These are phyloP conservation scores for Calonectria leucothoes DNA, from an alignment of 2,329 filamentous ascomycete genomes.

Conservation along the genomic window DNA sequence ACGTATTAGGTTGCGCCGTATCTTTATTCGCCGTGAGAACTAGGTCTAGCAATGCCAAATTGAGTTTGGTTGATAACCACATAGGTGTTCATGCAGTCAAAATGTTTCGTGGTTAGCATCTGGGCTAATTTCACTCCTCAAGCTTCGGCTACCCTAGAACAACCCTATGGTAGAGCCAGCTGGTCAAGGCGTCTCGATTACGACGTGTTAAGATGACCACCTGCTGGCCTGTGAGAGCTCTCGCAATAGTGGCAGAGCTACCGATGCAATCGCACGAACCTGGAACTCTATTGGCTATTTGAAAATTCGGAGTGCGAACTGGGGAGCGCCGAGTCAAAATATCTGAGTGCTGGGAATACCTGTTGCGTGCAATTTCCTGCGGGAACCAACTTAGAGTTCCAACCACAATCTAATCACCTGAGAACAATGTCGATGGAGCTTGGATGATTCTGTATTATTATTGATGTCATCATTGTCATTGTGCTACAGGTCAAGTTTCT, in stretches of 20 bases:
- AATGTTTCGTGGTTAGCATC: neutral
- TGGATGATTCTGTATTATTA: neutral
- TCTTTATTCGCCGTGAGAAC: no score
- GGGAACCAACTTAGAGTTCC: neutral
- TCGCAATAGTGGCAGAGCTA: neutral
- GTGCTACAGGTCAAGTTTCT: neutral
- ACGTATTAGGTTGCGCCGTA: no score
- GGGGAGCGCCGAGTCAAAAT: neutral
- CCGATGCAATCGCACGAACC: neutral
- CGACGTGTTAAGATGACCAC: neutral
- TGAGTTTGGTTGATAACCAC: no score
- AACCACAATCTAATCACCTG: neutral
- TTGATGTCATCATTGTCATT: neutral
- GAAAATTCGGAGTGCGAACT: neutral
- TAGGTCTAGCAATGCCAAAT: no score
- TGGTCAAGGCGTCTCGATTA: neutral
- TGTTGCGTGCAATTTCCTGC: neutral
- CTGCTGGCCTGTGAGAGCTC: neutral
- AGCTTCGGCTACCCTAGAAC: neutral
- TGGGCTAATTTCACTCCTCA: no score
- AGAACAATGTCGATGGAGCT: neutral
- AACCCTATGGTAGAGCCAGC: neutral
- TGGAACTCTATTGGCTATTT: neutral
- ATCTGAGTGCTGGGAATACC: neutral
- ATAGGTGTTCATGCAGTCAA: no score